Evolutionary conservation across 176 grass and related monocot species (phyloP).

Genomic region (Avena atlantica): DNA sequence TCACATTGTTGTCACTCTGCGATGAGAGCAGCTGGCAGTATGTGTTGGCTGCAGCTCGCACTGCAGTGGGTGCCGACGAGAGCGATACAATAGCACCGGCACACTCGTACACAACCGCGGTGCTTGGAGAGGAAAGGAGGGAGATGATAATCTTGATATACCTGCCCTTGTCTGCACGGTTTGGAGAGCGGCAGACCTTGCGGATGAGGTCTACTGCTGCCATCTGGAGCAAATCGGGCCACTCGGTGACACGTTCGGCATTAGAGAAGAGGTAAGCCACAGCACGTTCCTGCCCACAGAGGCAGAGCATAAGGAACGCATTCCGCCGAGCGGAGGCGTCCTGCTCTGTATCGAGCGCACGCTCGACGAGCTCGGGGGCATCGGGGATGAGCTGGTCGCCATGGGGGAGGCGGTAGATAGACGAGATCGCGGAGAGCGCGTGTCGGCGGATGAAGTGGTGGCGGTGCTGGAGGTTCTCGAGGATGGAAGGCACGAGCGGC

Average conservation of each 20-base stretch:
- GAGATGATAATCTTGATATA: conserved; percentile 73
- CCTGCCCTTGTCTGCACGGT: conserved; percentile 67
- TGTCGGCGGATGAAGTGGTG: conserved; percentile 82
- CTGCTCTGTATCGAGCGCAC: conserved; percentile 64
- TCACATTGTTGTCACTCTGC: conserved; percentile 86
- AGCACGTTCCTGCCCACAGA: conserved; percentile 58
- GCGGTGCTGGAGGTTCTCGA: conserved; percentile 80
- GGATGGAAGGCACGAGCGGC: conserved; percentile 76
- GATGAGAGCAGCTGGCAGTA: conserved; percentile 70
- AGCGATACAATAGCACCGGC: conserved; percentile 62
- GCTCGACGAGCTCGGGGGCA: conserved; percentile 69
- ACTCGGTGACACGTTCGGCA: conserved; percentile 57
- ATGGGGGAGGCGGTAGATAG: conserved; percentile 69
- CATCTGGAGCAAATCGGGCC: conserved; percentile 82
- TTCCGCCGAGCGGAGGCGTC: conserved; percentile 71
- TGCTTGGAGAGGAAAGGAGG: conserved; percentile 46
- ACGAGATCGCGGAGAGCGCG: conserved; percentile 59
- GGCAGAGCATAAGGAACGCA: conserved; percentile 71
- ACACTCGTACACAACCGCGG: conserved; percentile 64
- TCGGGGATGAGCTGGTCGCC: conserved; percentile 82
- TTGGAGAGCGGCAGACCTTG: conserved; percentile 68
- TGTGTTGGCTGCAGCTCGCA: conserved; percentile 64
- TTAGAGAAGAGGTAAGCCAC: conserved; percentile 62
- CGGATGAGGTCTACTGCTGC: conserved; percentile 66
- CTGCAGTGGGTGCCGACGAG: conserved; percentile 70